phyloP scores from a whole-genome alignment of 148 eudicot species.

The Fallopia convolvulus region DNA sequence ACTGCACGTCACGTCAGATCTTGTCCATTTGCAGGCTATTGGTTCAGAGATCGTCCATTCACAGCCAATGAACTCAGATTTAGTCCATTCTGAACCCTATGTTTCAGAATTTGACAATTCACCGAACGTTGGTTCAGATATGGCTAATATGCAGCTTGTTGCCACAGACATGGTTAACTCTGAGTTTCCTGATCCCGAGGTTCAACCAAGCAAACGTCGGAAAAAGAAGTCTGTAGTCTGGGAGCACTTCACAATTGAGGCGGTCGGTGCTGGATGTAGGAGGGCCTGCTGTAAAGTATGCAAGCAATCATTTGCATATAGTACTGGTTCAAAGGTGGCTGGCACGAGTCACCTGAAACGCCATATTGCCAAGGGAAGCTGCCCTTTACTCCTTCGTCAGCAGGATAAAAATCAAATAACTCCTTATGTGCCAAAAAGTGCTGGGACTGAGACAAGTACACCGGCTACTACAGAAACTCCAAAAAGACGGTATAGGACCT shows the following conservation, averaged over 20 bases:
- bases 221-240: conserved; percentile 72
- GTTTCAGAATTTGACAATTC: conserved; percentile 13
- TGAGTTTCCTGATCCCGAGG: conserved; percentile 20
- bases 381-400: conserved; percentile 55
- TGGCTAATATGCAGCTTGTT: conserved; percentile 16
- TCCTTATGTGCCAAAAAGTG: conserved; percentile 39
- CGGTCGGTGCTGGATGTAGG: conserved; percentile 49
- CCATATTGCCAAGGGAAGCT: conserved; percentile 70
- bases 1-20: conserved; percentile 8
- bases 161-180: conserved; percentile 11
- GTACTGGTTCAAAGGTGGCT: conserved; percentile 67
- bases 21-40: conserved; percentile 7
- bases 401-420: conserved; percentile 36
- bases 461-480: conserved; percentile 37
- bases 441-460: conserved; percentile 19
- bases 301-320: conserved; percentile 72
- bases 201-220: conserved; percentile 41
- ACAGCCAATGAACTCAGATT: conserved; percentile 14
- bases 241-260: conserved; percentile 70
- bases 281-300: conserved; percentile 76
- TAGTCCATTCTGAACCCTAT: conserved; percentile 15
- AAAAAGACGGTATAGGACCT: conserved; percentile 45
- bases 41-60: conserved; percentile 12
- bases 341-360: conserved; percentile 83
- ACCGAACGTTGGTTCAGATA: conserved; percentile 13